Evolutionary conservation across 106 monocot genomes (phyloP), one percentile per base, ranked within the genome.

Genomic region (Phalaenopsis aphrodite): DNA sequence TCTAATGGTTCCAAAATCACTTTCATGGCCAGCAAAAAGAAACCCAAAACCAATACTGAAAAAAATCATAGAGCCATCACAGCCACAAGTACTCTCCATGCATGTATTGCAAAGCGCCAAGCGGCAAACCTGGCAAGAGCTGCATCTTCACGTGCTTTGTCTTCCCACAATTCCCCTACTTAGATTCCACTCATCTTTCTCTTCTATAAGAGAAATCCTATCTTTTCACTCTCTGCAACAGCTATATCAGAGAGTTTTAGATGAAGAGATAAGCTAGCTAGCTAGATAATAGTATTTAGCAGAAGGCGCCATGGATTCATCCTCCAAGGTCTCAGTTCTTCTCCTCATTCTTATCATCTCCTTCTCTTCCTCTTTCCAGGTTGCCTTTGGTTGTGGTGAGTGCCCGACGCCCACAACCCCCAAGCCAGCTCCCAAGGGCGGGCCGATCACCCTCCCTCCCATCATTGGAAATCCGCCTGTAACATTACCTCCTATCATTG

Each of bases 91-190:
- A 5, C 64, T 8, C 5, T n/a, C 24, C 64, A 65, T 23, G 23
- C 23, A 65, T 23, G n/a, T 1, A 9, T 30, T 39, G 71, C 71
- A 71, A 71, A 38, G 38, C 71, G 36, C 71, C 71, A 71, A 71
- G 15, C 71, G 41, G 71, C 71, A 71, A 71, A 71, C 38, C 71
- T 71, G 71, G 38, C 71, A 71, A 71, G 15, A 14, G 38, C 71
- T 71, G 71, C 71, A 71, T 41, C 36, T 39, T 71, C 71, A 74
- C 74, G 74, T 75, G 74, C 74, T 45, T 41, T 75, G 74, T 75
- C 17, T 75, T 75, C 18, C 36, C 30, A 5, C 24, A 9, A 5
- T 9, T 67, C 15, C 38, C 14, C 38, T 15, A 38, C 71, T 71
- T 15, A 36, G 38, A 16, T 39, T 71, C 41, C n/a, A 65, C 64